phyloP scores from a whole-genome alignment of 139 green algal species.

The Parachlorella kessleri region DNA sequence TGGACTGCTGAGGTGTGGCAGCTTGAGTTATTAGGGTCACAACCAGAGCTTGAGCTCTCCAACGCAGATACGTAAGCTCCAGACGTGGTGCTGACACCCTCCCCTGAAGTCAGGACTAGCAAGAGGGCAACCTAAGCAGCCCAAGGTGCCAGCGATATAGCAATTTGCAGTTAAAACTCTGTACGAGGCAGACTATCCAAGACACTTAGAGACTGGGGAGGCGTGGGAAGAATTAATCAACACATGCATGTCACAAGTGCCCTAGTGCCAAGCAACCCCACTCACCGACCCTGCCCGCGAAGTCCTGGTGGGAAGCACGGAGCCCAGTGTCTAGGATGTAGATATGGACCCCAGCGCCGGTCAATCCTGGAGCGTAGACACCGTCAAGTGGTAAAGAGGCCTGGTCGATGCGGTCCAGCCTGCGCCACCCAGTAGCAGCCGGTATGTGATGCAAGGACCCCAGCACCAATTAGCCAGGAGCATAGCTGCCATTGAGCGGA shows the following conservation, averaged over 20 bases:
- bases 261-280: too few relatives aligned
- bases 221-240: too few relatives aligned
- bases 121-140: too few relatives aligned
- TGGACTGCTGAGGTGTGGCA: conserved; percentile 1
- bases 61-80: background rate
- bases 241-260: too few relatives aligned
- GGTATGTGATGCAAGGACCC: too few relatives aligned
- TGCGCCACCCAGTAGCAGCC: too few relatives aligned
- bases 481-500: too few relatives aligned
- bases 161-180: too few relatives aligned
- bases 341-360: conserved; percentile 45
- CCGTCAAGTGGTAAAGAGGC: conserved; percentile 26
- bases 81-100: background rate
- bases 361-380: conserved; percentile 32
- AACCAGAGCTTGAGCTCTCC: background rate
- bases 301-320: conserved; percentile 49
- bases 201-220: too few relatives aligned
- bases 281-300: conserved; percentile 23
- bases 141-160: too few relatives aligned
- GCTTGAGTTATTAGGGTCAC: background rate
- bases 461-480: too few relatives aligned
- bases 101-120: background rate
- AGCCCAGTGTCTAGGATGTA: conserved; percentile 67
- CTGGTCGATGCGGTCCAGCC: conserved; percentile 70
- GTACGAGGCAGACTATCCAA: too few relatives aligned